phyloP scores from a whole-genome alignment of 805 yeast genomes.

The Hanseniaspora meyeri region DNA sequence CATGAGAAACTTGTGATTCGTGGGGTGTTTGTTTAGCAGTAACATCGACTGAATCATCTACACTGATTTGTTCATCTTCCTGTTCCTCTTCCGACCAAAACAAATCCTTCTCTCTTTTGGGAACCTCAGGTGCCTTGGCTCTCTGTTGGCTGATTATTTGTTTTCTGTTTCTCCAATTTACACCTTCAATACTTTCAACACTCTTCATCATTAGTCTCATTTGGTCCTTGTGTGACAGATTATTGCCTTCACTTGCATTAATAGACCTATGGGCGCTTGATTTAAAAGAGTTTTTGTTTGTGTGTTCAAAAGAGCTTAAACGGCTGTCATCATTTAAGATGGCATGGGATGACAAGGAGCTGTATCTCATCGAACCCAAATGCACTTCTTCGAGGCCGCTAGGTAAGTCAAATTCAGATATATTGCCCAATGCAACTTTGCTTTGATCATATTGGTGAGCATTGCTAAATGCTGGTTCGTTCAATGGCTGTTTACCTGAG shows the following conservation, averaged over 20 bases:
- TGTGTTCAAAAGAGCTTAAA: background rate
- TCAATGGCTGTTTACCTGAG: background rate
- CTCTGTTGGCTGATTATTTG: background rate
- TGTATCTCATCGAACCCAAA: slow-evolving; percentile 4
- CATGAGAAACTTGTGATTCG: background rate
- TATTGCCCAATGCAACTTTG: background rate
- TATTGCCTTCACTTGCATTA: background rate
- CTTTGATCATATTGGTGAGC: background rate
- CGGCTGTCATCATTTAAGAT: background rate
- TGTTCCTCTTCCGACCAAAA: slow-evolving; percentile 5
- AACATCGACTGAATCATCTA: background rate
- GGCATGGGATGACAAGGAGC: slow-evolving; percentile 5
- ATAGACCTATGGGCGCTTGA: background rate
- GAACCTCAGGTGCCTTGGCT: slow-evolving; percentile 1
- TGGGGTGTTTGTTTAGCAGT: background rate
- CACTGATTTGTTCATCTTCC: background rate
- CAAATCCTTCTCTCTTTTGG: slow-evolving; percentile 3
- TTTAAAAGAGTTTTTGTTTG: background rate
- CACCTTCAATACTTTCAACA: slow-evolving; percentile 10
- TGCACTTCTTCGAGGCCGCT: background rate
- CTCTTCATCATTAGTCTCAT: slow-evolving; percentile 6
- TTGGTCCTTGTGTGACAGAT: background rate
- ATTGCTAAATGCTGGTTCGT: background rate
- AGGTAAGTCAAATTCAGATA: background rate
- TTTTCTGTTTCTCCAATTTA: slow-evolving; percentile 12